Evolutionary conservation across 2,329 filamentous ascomycete genomes (phyloP), one percentile per base, ranked within the genome.

Genomic region (Orbilia blumenaviensis): DNA sequence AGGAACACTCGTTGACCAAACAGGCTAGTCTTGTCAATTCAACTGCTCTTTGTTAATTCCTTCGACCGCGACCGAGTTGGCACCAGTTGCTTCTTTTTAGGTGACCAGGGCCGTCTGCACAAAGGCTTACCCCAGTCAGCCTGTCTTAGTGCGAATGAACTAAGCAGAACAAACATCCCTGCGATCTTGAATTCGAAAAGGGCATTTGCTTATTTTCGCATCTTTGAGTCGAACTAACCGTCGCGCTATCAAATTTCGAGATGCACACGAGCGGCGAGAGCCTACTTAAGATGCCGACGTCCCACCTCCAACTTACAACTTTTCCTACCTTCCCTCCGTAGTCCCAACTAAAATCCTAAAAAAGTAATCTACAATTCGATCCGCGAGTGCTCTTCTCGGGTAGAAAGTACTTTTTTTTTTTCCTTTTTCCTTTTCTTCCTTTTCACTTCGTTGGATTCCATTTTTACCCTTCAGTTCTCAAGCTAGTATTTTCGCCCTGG

Each of bases 161-260:
- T 71, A 56, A 62, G 61, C 18, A 38, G 29, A 62, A 54, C 54
- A 46, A 44, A 18, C 27, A 52, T 44, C 66, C 66, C 34, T 58
- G 66, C 56, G 18, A 56, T 62, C 27, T 52, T 27, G 29, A 46
- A n/a, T n/a, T n/a, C n/a, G n/a, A n/a, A n/a, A 36, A 18, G n/a
- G 3, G 14, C 10, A 18, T 52, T 54, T 36, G 46, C 62, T 41
- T 52, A 29, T 41, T 41, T 38, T 25, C 32, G 32, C 52, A 56
- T 56, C 52, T 56, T 56, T 32, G 52, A 56, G 8, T 38, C 29
- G 67, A 63, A 67, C 62, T 44, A 74, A 74, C 71, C 71, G 71
- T 75, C 71, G 71, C 71, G 56, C 63, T 66, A 76, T 69, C 72
- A 42, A 76, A 76, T 56, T 76, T 76, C 64, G 64, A 64, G 56